Percentiles rank a stretch among this genome's conserved stretches.
Conservation (phyloP, 1,284 basidiomycete species). For the Puccinia horiana region DNA sequence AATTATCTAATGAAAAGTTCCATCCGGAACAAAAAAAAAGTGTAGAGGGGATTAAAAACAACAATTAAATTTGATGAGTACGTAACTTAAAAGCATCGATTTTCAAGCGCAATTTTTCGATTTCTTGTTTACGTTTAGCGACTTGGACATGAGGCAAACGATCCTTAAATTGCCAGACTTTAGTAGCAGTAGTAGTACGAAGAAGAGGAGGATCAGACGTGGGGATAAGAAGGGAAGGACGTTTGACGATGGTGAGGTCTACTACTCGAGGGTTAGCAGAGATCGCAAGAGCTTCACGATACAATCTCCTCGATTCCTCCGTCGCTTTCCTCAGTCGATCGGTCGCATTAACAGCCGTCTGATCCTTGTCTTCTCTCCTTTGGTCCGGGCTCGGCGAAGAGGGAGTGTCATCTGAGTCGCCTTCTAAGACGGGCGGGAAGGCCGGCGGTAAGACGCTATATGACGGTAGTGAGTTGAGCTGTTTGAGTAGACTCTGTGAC, state of each 20-base stretch:
- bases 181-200: neutral
- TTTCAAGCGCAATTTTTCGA: conserved; percentile 31
- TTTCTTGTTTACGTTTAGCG: conserved; percentile 36
- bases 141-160: conserved; percentile 40
- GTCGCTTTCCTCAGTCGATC: conserved; percentile 29
- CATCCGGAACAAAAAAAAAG: neutral
- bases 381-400: neutral
- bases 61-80: neutral
- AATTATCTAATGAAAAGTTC: too few species aligned
- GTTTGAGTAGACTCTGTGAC: conserved; percentile 78
- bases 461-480: conserved; percentile 73
- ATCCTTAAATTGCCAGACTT: conserved; percentile 45
- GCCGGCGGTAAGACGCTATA: conserved; percentile 61
- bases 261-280: conserved; percentile 33
- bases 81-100: conserved; percentile 38
- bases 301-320: conserved; percentile 34
- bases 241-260: conserved; percentile 41
- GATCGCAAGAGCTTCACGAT: conserved; percentile 36
- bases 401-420: conserved; percentile 11
- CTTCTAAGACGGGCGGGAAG: conserved; percentile 50
- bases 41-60: neutral
- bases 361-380: neutral
- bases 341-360: neutral
- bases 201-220: neutral
- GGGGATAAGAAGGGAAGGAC: neutral